Conservation (phyloP, 768 basidiomycete genomes). For the Boletus vermiculosoides region DNA sequence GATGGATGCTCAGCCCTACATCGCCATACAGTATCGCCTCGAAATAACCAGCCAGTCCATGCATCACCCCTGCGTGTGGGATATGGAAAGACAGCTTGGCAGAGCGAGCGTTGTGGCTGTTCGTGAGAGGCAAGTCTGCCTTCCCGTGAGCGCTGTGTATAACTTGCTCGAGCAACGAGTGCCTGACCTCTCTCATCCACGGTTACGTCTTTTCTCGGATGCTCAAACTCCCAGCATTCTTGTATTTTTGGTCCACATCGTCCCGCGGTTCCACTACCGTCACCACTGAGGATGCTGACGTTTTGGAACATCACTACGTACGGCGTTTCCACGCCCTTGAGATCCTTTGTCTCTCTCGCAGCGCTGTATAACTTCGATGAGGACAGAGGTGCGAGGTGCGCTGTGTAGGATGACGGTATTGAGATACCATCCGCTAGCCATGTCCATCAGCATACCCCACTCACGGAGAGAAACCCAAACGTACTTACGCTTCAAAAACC, state of each 20-base stretch:
- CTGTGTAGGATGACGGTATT: constrained; percentile 94
- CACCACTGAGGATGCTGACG: constrained; percentile 82
- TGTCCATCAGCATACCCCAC: constrained; percentile 10
- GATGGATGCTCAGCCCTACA: constrained; percentile 91
- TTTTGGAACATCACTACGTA: constrained; percentile 99
- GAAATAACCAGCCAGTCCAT: constrained; percentile 96
- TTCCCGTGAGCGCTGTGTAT: constrained; percentile 8
- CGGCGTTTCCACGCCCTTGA: constrained; percentile 85
- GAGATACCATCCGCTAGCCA: constrained; percentile 83
- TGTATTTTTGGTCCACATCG: constrained; percentile 83
- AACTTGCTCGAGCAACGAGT: not conserved
- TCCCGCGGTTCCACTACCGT: constrained; percentile 58
- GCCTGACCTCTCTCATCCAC: constrained; percentile 66
- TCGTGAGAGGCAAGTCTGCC: constrained; percentile 86
- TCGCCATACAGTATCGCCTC: constrained; percentile 91
- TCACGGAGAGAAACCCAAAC: not conserved
- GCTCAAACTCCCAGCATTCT: constrained; percentile 97
- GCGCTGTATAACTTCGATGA: constrained; percentile 92
- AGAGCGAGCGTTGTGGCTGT: constrained; percentile 91
- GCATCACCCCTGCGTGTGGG: constrained; percentile 89
- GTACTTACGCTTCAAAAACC: constrained; percentile 80
- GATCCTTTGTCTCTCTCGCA: constrained; percentile 61
- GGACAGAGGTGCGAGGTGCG: constrained; percentile 90
- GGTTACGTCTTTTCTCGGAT: constrained; percentile 80
- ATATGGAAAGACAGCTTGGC: constrained; percentile 87